Percentiles rank a stretch among this genome's conserved stretches.
Conservation (phyloP, 2,329 filamentous ascomycete genomes). For the Fulvia fulva region DNA sequence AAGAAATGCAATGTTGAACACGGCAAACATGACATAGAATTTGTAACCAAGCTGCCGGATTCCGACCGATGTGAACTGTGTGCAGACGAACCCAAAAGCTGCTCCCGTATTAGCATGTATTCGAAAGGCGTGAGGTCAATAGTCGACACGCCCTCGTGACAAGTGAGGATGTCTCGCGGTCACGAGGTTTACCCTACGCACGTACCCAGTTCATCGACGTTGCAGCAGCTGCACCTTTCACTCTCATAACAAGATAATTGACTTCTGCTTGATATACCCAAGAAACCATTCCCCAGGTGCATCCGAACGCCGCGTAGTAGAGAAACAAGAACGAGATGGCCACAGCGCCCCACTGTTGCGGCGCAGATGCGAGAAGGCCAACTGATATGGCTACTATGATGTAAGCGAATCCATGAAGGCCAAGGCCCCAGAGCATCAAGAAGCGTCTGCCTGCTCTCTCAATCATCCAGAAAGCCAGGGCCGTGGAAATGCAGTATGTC, state of each 20-base stretch:
- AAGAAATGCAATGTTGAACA: slow-evolving; percentile 5
- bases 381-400: slow-evolving; percentile 14
- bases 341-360: slow-evolving; percentile 15
- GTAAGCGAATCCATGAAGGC: slow-evolving; percentile 9
- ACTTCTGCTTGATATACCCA: slow-evolving; percentile 15
- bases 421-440: slow-evolving; percentile 11
- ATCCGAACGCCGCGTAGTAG: slow-evolving; percentile 14
- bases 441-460: slow-evolving; percentile 11
- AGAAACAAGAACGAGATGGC: slow-evolving; percentile 15
- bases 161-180: no score
- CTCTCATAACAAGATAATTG: slow-evolving; percentile 11
- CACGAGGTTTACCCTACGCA: no score
- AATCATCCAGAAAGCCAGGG: slow-evolving; percentile 16
- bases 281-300: slow-evolving; percentile 12
- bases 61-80: slow-evolving; percentile 12
- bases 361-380: slow-evolving; percentile 7
- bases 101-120: no score
- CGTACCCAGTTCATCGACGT: slow-evolving; percentile 11
- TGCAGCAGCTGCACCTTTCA: slow-evolving; percentile 10
- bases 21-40: slow-evolving; percentile 13
- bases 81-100: slow-evolving; percentile 12
- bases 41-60: slow-evolving; percentile 14
- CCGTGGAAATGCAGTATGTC: slow-evolving; percentile 11
- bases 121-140: no score
- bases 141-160: no score